phyloP scores from a whole-genome alignment of 1,139 yeast species.

The Candida albicans region DNA sequence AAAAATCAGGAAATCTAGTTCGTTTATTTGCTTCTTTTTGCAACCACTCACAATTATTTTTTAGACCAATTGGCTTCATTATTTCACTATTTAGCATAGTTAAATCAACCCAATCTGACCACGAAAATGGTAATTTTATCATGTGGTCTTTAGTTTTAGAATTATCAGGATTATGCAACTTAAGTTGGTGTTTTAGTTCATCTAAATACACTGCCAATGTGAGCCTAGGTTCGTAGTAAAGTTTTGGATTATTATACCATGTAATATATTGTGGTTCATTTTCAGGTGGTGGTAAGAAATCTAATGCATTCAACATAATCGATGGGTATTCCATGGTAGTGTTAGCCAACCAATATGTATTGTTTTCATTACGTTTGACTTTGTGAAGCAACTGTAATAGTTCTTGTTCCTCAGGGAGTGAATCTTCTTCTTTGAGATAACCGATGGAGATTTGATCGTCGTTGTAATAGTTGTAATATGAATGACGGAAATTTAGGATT shows the following conservation, averaged over 20 bases:
- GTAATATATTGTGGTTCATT: conserved; percentile 13
- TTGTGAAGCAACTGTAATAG: conserved; percentile 24
- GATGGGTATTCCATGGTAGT: conserved; percentile 24
- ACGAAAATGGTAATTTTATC: conserved; percentile 35
- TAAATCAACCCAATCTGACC: conserved; percentile 35
- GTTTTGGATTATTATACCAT: conserved; percentile 17
- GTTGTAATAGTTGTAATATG: conserved; percentile 17
- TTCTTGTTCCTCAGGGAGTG: conserved; percentile 22
- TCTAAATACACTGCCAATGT: conserved; percentile 25
- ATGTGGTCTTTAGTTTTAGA: conserved; percentile 16
- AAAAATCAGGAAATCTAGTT: conserved; percentile 23
- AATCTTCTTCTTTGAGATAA: conserved; percentile 12
- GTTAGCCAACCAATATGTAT: conserved; percentile 31
- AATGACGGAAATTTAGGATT: neutral
- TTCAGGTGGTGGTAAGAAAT: conserved; percentile 19
- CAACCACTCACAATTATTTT: conserved; percentile 35
- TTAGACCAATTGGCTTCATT: conserved; percentile 33
- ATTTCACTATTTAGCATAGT: conserved; percentile 42
- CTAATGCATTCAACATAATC: conserved; percentile 21
- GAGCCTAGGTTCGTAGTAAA: conserved; percentile 28
- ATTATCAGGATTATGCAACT: conserved; percentile 19
- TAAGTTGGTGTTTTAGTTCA: conserved; percentile 19
- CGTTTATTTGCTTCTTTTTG: conserved; percentile 25
- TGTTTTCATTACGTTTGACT: conserved; percentile 22
- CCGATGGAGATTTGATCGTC: conserved; percentile 23